Conservation (phyloP, 2,329 filamentous ascomycete species). For the Westerdykella aurantiaca region DNA sequence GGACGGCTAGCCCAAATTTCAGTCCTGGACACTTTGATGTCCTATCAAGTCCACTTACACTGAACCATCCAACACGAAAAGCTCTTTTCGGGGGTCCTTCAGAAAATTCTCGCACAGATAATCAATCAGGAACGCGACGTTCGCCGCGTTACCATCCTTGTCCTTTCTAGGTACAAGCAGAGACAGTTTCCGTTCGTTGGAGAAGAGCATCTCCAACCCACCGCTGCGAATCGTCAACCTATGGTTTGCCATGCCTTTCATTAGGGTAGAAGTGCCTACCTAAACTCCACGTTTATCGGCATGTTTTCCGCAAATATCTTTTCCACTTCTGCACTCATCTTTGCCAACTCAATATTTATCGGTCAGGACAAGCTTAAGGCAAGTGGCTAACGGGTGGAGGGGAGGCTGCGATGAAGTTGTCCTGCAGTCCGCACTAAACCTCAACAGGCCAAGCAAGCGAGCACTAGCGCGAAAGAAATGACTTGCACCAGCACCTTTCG, state of each 20-base stretch:
- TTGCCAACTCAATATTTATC: conserved; percentile 8
- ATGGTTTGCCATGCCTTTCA: neutral
- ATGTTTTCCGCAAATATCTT: conserved; percentile 37
- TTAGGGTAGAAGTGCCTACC: conserved; percentile 42
- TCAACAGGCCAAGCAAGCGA: conserved; percentile 19
- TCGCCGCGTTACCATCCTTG: conserved; percentile 56
- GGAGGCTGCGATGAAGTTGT: neutral
- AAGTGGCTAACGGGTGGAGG: neutral
- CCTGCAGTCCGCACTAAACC: conserved; percentile 9
- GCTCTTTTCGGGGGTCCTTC: conserved; percentile 75
- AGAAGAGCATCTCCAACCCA: conserved; percentile 90
- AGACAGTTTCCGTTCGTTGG: conserved; percentile 67
- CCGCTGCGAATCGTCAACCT: conserved; percentile 50
- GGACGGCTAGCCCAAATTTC: conserved; percentile 61
- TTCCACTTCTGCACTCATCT: conserved; percentile 1
- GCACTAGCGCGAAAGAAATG: conserved; percentile 27
- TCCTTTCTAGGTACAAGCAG: conserved; percentile 62
- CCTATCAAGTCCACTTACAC: conserved; percentile 58
- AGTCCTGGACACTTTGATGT: conserved; percentile 5
- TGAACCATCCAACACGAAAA: conserved; percentile 81
- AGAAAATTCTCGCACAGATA: conserved; percentile 77
- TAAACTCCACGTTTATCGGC: conserved; percentile 67
- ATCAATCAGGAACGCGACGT: conserved; percentile 68
- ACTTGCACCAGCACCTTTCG: neutral
- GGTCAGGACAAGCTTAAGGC: neutral